Evolutionary conservation across 1,284 basidiomycete species (phyloP).

Genomic region (Pseudomicrostroma phylloplanum): DNA sequence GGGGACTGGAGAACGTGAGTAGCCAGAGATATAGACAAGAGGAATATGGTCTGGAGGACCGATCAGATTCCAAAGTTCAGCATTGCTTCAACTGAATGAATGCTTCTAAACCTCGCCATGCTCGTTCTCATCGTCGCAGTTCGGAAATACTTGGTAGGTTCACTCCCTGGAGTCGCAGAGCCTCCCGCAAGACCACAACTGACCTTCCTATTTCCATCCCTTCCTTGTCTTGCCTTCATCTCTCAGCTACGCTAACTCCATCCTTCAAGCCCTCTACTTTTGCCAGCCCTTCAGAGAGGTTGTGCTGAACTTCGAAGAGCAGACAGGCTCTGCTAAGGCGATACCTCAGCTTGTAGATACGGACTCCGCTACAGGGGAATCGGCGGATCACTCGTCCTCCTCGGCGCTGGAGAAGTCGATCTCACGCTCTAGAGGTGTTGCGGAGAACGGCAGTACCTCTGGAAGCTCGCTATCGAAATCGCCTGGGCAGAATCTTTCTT

Average conservation of each 20-base stretch:
- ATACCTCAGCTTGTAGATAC: background rate
- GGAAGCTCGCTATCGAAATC: background rate
- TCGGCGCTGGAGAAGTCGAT: background rate
- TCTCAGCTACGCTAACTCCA: constrained; percentile 81
- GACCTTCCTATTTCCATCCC: constrained; percentile 32
- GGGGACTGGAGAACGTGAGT: constrained; percentile 41
- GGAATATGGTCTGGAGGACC: background rate
- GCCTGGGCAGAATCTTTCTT: background rate
- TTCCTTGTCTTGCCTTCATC: background rate
- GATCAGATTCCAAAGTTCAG: too few species aligned
- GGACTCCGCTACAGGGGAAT: background rate
- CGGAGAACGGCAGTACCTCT: background rate
- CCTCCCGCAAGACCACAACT: background rate
- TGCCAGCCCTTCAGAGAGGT: constrained; percentile 74
- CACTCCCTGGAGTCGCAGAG: too few species aligned
- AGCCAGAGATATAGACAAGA: background rate
- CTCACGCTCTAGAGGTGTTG: background rate
- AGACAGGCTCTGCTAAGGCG: background rate
- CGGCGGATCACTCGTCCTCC: background rate
- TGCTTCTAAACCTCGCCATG: background rate
- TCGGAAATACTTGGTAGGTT: constrained; percentile 45
- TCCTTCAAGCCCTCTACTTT: constrained; percentile 89
- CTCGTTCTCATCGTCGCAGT: constrained; percentile 15
- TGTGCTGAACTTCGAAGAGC: constrained; percentile 52
- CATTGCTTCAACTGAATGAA: too few species aligned